phyloP scores from a whole-genome alignment of 257 asterid genomes.

The Sherardia arvensis region DNA sequence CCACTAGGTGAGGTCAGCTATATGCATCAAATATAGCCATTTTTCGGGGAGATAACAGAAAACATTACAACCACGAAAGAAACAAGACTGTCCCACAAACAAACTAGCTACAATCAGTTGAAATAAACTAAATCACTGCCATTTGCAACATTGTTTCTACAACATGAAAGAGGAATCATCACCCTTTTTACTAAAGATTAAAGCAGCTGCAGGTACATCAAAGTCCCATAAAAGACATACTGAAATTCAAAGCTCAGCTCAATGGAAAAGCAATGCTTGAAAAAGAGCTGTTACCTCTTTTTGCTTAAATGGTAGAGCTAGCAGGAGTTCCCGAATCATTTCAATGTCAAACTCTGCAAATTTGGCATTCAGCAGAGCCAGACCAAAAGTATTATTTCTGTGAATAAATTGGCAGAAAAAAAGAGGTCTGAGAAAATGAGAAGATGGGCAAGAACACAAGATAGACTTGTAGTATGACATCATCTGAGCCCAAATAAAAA shows the following conservation, averaged over 20 bases:
- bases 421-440: background rate
- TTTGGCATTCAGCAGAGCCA: background rate
- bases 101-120: background rate
- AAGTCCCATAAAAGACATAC: background rate
- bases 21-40: too few relatives aligned
- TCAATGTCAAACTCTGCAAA: background rate
- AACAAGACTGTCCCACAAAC: background rate
- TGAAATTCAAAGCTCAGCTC: constrained; percentile 1
- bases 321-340: constrained; percentile 10
- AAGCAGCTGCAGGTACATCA: background rate
- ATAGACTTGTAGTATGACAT: too few relatives aligned
- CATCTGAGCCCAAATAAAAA: too few relatives aligned
- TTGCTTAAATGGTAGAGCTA: constrained; percentile 1
- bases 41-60: too few relatives aligned
- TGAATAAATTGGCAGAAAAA: background rate
- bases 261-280: background rate
- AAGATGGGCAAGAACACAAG: too few relatives aligned
- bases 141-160: background rate
- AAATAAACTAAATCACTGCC: background rate
- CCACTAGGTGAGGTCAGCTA: background rate
- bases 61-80: too few relatives aligned
- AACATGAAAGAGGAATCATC: background rate
- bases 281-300: constrained; percentile 9
- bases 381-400: background rate
- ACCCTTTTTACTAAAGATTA: background rate